These are phyloP conservation scores for Thelephora ganbajun DNA, from an alignment of 768 basidiomycete genomes.

Conservation along the genomic window DNA sequence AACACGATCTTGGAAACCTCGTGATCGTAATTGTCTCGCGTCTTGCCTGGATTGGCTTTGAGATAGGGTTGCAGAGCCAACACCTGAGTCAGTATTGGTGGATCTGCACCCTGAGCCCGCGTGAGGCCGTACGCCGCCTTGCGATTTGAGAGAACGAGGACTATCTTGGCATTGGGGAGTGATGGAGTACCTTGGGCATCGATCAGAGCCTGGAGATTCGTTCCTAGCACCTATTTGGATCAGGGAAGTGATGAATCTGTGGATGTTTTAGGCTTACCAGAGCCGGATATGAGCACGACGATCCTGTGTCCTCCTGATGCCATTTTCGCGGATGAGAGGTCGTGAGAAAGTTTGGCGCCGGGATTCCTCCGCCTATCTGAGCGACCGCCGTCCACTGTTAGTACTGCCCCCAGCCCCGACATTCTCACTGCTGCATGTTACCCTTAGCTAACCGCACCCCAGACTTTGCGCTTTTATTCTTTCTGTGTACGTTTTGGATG, in stretches of 20 bases:
- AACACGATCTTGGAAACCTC: conserved; percentile 64
- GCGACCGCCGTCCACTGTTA: too few species aligned
- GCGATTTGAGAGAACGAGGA: conserved; percentile 81
- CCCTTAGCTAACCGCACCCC: too few species aligned
- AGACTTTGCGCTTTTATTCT: too few species aligned
- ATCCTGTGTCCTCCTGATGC: conserved; percentile 19
- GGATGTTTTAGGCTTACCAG: conserved; percentile 23
- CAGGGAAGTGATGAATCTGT: background rate
- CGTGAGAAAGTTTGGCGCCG: too few species aligned
- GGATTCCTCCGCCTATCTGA: too few species aligned
- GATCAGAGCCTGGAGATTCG: conserved; percentile 92
- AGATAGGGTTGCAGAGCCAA: conserved; percentile 78
- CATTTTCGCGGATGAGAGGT: background rate
- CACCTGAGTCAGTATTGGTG: conserved; percentile 71
- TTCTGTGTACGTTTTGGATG: too few species aligned
- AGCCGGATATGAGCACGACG: conserved; percentile 53
- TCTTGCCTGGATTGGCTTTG: conserved; percentile 55
- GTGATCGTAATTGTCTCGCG: conserved; percentile 73
- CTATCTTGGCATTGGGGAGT: conserved; percentile 60
- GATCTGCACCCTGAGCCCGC: conserved; percentile 56
- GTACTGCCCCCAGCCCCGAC: too few species aligned
- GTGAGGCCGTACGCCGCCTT: conserved; percentile 82
- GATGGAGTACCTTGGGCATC: conserved; percentile 67
- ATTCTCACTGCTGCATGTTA: too few species aligned
- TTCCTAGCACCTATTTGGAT: conserved; percentile 36